Base-by-base conservation (phyloP, 139 green algal species). In the Pleodorina starrii region DNA sequence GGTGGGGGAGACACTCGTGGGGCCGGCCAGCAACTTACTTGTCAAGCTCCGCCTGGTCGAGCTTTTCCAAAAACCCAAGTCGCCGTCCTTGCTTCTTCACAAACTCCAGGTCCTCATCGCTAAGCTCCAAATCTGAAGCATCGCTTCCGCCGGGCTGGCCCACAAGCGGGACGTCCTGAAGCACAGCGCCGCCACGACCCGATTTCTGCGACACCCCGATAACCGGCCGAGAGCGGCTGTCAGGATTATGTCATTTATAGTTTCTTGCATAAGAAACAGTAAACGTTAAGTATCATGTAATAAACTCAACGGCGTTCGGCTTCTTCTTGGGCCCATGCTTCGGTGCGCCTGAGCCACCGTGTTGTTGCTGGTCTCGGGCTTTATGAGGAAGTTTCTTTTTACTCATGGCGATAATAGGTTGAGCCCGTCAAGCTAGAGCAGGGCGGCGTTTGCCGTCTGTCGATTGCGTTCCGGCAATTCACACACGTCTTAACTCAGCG, bases 101-200 rank as follows among this genome's bases (percentile, higher is more conserved):
- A 77, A 96, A 96, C 32, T 94, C 86, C 27, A 94, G 19, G 78
- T 97, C 95, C 35, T 96, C 94, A 0, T 95, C 93, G 46, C 89
- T 92, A 2, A 96, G 32, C 3, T 94, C 86, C 48, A 90, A 38
- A 35, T 94, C 92, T 9, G 66, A 79, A 0, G 19, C 82, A 5
- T 83, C 69, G 71, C 38, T 73, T 36, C 42, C 63, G 16, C 25
- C 66, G 25, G 72, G 36, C 23, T 46, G 51, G 36, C 32, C 60
- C 6, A 88, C 44, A 0, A 89, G 32, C 12, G 69, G 69, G 21
- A 89, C 69, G 10, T 89, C 84, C 84, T 89, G 84, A 46, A 89
- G 69, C 69, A 63, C 63, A 35, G 82, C 82, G 66, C 82, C 81
- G 63, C 81, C 81, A 43, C 59, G 60, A 12, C n/a, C 48, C 63